Conservation (phyloP, 2,329 filamentous ascomycete species). For the Fusarium fujikuroi region DNA sequence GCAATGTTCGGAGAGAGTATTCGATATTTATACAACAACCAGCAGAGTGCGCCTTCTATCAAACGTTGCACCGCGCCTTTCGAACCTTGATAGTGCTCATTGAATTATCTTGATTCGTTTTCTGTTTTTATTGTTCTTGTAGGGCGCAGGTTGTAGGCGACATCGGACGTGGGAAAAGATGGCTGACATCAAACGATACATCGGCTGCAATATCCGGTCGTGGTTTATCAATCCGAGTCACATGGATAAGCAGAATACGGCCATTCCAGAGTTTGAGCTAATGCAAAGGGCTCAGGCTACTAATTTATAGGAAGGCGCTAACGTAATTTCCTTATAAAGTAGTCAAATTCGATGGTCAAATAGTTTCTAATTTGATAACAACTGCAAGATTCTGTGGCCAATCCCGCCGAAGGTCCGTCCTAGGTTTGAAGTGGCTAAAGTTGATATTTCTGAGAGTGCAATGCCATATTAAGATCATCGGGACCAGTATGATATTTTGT, state of each 20-base stretch:
- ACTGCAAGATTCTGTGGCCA: no score
- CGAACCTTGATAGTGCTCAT: neutral
- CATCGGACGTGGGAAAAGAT: constrained; percentile 4
- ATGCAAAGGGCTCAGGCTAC: neutral
- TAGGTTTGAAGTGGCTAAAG: no score
- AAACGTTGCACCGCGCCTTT: neutral
- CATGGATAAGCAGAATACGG: neutral
- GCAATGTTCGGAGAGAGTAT: neutral
- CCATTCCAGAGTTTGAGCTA: constrained; percentile 5
- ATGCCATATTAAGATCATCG: neutral
- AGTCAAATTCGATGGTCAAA: constrained; percentile 13
- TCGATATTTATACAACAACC: neutral
- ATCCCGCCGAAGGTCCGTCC: neutral
- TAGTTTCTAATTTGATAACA: neutral
- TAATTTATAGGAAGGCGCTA: neutral
- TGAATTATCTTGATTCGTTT: neutral
- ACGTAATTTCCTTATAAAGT: constrained; percentile 3
- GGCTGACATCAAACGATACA: neutral
- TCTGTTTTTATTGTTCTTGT: constrained; percentile 3
- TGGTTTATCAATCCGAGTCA: neutral
- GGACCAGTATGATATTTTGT: neutral
- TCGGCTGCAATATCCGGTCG: neutral
- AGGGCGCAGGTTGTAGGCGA: constrained; percentile 13
- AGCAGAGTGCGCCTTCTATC: neutral
- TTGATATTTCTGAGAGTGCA: fast-evolving